phyloP scores from a whole-genome alignment of 192 early-diverging fungal genomes.

The Gorgonomyces haynaldii region DNA sequence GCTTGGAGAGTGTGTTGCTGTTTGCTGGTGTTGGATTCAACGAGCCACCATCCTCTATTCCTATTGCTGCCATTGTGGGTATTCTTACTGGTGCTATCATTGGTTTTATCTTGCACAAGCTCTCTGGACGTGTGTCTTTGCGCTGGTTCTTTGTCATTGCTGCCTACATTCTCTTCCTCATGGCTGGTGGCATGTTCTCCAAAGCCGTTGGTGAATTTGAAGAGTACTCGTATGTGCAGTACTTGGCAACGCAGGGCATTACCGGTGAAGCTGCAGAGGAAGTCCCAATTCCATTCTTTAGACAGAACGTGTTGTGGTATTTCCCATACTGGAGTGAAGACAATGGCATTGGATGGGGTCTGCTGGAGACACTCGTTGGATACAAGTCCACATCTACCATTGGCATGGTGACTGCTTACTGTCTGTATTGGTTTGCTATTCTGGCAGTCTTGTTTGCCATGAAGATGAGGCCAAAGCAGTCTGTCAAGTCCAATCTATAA shows the following conservation, averaged over 20 bases:
- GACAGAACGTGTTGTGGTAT: constrained; percentile 45
- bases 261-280: constrained; percentile 57
- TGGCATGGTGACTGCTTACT: constrained; percentile 65
- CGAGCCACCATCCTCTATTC: constrained; percentile 55
- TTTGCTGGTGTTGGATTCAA: constrained; percentile 69
- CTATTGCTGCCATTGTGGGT: constrained; percentile 67
- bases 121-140: constrained; percentile 55
- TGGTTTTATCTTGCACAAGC: constrained; percentile 64
- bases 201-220: constrained; percentile 57
- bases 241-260: constrained; percentile 35
- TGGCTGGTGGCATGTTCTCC: constrained; percentile 70
- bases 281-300: constrained; percentile 39
- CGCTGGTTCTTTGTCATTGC: constrained; percentile 68
- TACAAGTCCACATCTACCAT: constrained; percentile 65
- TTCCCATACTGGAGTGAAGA: constrained; percentile 37
- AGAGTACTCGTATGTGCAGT: too few species aligned
- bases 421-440: constrained; percentile 64
- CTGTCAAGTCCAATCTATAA: too few species aligned
- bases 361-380: constrained; percentile 66
- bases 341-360: constrained; percentile 42
- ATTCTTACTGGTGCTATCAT: constrained; percentile 52
- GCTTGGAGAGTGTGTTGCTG: constrained; percentile 81
- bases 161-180: constrained; percentile 62
- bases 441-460: too few species aligned
- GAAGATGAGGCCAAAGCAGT: too few species aligned